phyloP scores from a whole-genome alignment of 2,329 filamentous ascomycete species.

The Venturia pyrina region DNA sequence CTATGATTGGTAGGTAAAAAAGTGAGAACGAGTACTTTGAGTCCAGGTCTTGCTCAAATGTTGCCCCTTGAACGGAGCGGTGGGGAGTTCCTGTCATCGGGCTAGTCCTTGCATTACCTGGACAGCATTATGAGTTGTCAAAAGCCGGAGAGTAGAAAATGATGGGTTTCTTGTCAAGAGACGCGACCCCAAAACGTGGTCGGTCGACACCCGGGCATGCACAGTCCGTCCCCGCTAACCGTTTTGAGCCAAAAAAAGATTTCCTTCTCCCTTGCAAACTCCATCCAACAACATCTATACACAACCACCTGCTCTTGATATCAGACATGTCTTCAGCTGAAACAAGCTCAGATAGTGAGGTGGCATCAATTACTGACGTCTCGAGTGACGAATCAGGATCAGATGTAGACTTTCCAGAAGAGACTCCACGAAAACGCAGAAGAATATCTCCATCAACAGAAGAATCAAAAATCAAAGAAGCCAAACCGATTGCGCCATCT shows the following conservation, averaged over 20 bases:
- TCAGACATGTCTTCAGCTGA: background rate
- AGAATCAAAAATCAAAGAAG: background rate
- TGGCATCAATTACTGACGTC: background rate
- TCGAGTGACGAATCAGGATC: background rate
- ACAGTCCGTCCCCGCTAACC: background rate
- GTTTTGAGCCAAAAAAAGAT: background rate
- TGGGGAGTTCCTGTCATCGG: background rate
- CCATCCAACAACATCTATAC: background rate
- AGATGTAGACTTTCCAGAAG: slow-evolving; percentile 4
- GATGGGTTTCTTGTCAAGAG: background rate
- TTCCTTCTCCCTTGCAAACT: background rate
- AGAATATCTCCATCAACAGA: slow-evolving; percentile 2
- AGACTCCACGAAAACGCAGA: slow-evolving; percentile 7
- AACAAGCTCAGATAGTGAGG: background rate
- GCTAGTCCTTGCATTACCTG: background rate
- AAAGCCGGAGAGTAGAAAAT: background rate
- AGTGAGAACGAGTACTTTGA: background rate
- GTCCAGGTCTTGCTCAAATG: background rate
- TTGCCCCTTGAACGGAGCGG: background rate
- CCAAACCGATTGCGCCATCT: background rate
- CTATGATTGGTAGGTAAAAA: background rate
- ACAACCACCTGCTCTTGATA: background rate
- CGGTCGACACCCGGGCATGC: background rate
- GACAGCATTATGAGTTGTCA: background rate
- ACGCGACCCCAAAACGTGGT: background rate